A percentile compares a stretch with the other conserved stretches of the same genome.
Conservation (phyloP, 441 rosid species). For the Corymbia citriodora region DNA sequence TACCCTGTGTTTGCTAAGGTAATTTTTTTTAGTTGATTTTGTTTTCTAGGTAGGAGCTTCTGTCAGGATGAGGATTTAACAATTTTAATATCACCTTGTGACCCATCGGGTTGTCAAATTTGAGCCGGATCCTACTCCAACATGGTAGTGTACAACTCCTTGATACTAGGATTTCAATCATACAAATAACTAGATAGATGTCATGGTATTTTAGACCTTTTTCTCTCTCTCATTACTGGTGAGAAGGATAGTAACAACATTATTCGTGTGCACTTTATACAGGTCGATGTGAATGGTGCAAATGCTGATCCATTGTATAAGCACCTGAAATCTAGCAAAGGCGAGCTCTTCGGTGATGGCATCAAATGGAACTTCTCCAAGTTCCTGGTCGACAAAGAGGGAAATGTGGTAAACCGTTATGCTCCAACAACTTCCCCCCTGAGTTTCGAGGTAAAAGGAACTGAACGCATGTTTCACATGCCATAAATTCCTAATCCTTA, state of each 20-base stretch:
- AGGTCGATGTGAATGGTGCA: slow-evolving; percentile 68
- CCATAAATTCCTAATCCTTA: background rate
- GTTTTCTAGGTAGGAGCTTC: background rate
- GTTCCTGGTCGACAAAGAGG: slow-evolving; percentile 62
- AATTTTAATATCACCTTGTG: background rate
- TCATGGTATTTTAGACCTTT: background rate
- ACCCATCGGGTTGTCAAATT: background rate
- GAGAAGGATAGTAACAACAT: background rate
- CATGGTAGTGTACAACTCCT: background rate
- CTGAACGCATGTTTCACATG: background rate
- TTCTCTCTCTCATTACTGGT: background rate
- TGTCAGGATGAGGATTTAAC: background rate
- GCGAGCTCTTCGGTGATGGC: slow-evolving; percentile 49
- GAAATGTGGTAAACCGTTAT: slow-evolving; percentile 57
- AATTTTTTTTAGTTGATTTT: background rate
- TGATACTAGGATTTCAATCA: background rate
- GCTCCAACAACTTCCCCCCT: slow-evolving; percentile 74
- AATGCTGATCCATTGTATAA: slow-evolving; percentile 59
- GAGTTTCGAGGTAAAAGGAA: slow-evolving; percentile 48
- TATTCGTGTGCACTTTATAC: background rate
- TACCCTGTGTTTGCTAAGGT: slow-evolving; percentile 74
- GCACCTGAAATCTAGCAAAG: slow-evolving; percentile 56
- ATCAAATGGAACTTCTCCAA: slow-evolving; percentile 78
- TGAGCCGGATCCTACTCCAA: background rate
- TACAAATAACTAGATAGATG: background rate